Base-by-base conservation (phyloP, 176 grass and related monocot species). In the Avena eriantha region DNA sequence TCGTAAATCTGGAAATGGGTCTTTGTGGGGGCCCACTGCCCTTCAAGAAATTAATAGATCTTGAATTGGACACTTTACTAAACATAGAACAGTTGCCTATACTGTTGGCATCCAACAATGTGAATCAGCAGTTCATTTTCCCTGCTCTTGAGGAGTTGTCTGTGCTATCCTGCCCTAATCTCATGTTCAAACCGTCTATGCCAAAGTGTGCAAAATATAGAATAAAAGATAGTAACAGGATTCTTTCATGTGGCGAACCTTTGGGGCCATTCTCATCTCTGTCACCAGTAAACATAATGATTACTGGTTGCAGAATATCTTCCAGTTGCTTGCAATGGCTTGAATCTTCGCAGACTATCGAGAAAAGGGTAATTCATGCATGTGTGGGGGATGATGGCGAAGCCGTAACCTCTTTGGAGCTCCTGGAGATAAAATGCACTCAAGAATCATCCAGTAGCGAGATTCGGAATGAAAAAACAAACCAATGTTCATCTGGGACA, bases 141-240 rank as follows among this genome's bases (percentile, higher is more conserved):
- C 86, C 86, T 41, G 7, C 49, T 82, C 79, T 88, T 76, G 71
- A 82, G 11, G 70, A 82, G 14, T 82, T 88, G 23, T 82, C 35
- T 2, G 58, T 88, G 23, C 7, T 82, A 57, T 88, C 17, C 2
- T 88, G 86, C 8, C 16, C n/a, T 46, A 66, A 58, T 7, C 71
- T 88, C 12, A 67, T 82, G 4, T 88, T 82, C 59, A 69, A 34
- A 46, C 86, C 86, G 77, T 68, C 71, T 47, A 1, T 82, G 1
- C 86, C 86, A 1, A 82, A 39, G 3, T 88, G 79, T 47, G 1
- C 0, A 34, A 88, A 36, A 33, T 88, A 88, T 88, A 31, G 29
- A 66, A 75, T 87, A 75, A 75, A 13, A 87, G n/a, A 81, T 1
- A 75, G 85, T 76, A 31, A 87, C 45, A 10, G 1, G 7, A 12